Evolutionary conservation across 1,139 yeast species (phyloP).

Genomic region (Hyphopichia pseudoburtonii): DNA sequence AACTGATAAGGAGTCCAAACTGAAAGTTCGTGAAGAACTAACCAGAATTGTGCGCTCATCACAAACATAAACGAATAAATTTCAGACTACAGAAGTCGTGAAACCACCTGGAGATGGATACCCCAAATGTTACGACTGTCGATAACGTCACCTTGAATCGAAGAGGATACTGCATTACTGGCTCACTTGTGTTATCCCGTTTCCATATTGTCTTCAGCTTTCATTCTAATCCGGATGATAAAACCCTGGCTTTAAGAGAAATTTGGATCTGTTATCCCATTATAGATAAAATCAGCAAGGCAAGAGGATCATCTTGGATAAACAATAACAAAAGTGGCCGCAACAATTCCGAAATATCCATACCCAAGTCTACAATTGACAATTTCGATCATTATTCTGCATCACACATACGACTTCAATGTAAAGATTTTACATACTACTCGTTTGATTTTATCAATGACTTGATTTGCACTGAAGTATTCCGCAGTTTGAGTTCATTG

Average conservation of each 20-base stretch:
- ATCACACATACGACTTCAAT: conserved; percentile 63
- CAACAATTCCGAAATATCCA: not conserved
- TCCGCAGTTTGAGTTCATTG: conserved; percentile 64
- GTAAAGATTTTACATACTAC: conserved; percentile 86
- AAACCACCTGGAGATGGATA: conserved; percentile 23
- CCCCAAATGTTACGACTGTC: conserved; percentile 40
- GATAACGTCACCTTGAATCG: conserved; percentile 68
- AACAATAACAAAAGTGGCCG: conserved; percentile 7
- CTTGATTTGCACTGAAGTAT: conserved; percentile 65
- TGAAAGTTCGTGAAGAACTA: too few species aligned
- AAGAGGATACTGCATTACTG: conserved; percentile 64
- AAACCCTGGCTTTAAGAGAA: conserved; percentile 49
- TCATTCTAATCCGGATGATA: conserved; percentile 24
- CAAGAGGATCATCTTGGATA: conserved; percentile 50
- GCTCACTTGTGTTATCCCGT: conserved; percentile 75
- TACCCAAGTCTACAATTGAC: conserved; percentile 14
- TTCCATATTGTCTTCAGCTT: conserved; percentile 79
- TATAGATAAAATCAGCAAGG: conserved; percentile 64
- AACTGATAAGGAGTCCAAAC: too few species aligned
- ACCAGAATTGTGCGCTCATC: too few species aligned
- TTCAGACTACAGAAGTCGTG: too few species aligned
- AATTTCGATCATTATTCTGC: conserved; percentile 46
- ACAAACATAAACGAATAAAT: too few species aligned
- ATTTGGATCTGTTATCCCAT: conserved; percentile 94
- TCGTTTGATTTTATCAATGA: conserved; percentile 72